phyloP scores from a whole-genome alignment of 768 basidiomycete species.

The Leccinellum luteum region DNA sequence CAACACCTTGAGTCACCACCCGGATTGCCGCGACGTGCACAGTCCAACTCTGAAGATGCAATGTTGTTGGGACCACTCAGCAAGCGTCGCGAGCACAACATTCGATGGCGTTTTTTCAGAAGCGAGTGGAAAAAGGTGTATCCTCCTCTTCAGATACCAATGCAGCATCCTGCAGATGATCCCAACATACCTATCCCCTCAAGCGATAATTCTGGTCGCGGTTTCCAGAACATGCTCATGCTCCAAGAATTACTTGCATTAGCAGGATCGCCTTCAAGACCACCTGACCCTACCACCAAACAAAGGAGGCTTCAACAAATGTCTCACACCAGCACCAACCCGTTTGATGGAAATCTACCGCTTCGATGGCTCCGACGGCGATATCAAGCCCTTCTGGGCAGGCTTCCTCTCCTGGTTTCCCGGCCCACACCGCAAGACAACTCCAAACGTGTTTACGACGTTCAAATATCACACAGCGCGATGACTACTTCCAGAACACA shows the following conservation, averaged over 20 bases:
- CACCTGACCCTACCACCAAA: constrained; percentile 33
- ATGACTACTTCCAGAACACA: constrained; percentile 18
- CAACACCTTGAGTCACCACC: constrained; percentile 49
- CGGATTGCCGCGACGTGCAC: constrained; percentile 53
- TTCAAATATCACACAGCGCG: constrained; percentile 34
- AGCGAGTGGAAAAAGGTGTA: constrained; percentile 51
- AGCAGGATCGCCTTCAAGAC: constrained; percentile 34
- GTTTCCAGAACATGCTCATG: constrained; percentile 42
- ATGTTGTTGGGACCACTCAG: constrained; percentile 61
- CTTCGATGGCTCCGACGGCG: constrained; percentile 43
- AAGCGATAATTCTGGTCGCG: constrained; percentile 20
- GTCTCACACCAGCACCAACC: constrained; percentile 4
- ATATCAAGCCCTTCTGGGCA: constrained; percentile 58
- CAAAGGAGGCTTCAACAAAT: constrained; percentile 6
- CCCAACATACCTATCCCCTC: constrained; percentile 10
- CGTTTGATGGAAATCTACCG: constrained; percentile 18
- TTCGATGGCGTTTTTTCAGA: constrained; percentile 63
- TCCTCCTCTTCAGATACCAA: constrained; percentile 57
- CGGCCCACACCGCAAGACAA: constrained; percentile 5
- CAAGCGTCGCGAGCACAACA: constrained; percentile 72
- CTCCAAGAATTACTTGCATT: constrained; percentile 47
- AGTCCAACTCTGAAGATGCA: constrained; percentile 58
- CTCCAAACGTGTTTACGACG: constrained; percentile 22
- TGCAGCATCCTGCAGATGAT: constrained; percentile 15
- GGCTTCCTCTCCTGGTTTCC: constrained; percentile 54